Percentiles rank a stretch among this genome's conserved stretches.
These are phyloP conservation scores for Micromonas pusilla DNA, from an alignment of 139 green algal genomes.

Conservation along the genomic window DNA sequence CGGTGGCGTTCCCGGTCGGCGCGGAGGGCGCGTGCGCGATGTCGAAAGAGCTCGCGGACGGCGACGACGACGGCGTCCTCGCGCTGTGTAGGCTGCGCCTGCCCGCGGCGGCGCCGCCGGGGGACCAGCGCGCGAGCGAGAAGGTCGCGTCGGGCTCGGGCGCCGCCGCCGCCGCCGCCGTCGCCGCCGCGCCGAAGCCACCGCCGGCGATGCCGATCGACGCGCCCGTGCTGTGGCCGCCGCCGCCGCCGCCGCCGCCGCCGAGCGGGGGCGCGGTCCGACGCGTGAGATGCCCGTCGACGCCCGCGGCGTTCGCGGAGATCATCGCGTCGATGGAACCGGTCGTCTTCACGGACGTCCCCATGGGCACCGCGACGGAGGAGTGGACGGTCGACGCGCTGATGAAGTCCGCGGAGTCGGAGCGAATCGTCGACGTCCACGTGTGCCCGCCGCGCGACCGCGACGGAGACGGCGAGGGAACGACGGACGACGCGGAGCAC, in stretches of 20 bases:
- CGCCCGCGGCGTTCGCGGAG: background rate
- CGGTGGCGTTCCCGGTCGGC: background rate
- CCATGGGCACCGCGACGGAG: background rate
- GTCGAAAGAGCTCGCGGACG: background rate
- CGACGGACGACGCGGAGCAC: background rate
- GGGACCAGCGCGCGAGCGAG: background rate
- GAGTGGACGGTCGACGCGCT: background rate
- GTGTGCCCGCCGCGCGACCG: background rate
- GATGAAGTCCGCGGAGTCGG: background rate
- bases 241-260: no score
- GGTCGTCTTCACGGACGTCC: background rate
- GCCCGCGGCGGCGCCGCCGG: no score
- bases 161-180: no score
- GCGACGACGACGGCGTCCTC: no score
- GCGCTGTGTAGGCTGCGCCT: background rate
- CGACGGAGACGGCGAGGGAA: background rate
- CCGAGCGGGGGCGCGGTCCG: background rate
- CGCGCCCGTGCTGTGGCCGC: background rate
- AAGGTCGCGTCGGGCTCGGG: background rate
- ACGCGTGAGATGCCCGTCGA: background rate
- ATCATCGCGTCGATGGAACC: background rate
- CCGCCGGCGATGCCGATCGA: background rate
- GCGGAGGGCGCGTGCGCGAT: background rate
- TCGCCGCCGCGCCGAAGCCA: background rate
- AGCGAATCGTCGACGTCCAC: conserved; percentile 4